Percentiles rank a stretch among this genome's conserved stretches.
Conservation (phyloP, 139 green algal genomes). For the Desmodesmus armatus region DNA sequence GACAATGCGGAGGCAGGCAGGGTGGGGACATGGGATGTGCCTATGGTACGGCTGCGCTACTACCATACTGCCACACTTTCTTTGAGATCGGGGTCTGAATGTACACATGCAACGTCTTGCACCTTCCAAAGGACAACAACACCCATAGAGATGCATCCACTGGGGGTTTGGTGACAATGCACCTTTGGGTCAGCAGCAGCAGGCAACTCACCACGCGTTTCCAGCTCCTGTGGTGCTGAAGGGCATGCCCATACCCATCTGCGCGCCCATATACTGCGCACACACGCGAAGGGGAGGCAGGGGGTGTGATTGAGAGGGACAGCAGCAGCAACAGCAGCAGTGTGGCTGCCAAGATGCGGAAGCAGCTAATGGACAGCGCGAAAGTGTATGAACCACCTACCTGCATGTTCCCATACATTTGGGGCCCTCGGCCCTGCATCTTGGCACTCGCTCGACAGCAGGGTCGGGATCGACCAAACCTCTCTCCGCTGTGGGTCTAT, state of each 20-base stretch:
- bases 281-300: no score
- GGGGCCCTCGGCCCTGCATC: no score
- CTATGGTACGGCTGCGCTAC: neutral
- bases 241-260: neutral
- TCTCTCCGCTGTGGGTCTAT: no score
- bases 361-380: no score
- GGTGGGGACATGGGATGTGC: neutral
- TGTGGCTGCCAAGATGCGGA: no score
- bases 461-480: no score
- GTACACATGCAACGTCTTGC: neutral
- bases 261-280: neutral
- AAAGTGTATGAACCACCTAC: no score
- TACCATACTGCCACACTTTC: neutral
- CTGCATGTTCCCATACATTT: no score
- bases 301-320: no score
- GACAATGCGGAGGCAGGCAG: neutral
- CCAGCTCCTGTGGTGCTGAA: neutral
- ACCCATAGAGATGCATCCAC: neutral
- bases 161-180: neutral
- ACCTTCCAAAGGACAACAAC: no score
- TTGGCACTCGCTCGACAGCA: no score
- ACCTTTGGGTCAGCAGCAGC: neutral
- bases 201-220: neutral
- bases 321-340: no score
- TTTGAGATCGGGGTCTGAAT: neutral